A percentile compares a stretch with the other conserved stretches of the same genome.
phyloP scores from a whole-genome alignment of 2,329 filamentous ascomycete genomes.

The Cytospora schulzeri region DNA sequence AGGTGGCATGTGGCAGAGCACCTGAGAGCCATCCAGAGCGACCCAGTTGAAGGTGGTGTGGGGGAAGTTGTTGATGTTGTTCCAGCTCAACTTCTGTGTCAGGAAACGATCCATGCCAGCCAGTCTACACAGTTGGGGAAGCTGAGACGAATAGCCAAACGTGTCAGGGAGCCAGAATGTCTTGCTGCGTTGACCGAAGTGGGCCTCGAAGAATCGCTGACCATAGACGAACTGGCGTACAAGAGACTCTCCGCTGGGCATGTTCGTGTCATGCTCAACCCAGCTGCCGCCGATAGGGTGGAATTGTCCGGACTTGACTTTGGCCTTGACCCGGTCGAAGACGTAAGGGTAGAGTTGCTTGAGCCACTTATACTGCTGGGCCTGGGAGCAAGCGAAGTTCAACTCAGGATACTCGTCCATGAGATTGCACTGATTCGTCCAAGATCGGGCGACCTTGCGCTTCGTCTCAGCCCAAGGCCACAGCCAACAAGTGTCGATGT shows the following conservation, averaged over 20 bases:
- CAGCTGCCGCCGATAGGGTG: slow-evolving; percentile 96
- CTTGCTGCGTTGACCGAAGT: slow-evolving; percentile 83
- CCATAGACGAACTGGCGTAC: slow-evolving; percentile 94
- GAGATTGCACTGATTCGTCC: slow-evolving; percentile 94
- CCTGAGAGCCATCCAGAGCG: slow-evolving; percentile 89
- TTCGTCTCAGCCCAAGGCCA: slow-evolving; percentile 99
- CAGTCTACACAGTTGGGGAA: slow-evolving; percentile 89
- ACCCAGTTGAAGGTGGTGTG: slow-evolving; percentile 99
- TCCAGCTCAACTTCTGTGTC: slow-evolving; percentile 99
- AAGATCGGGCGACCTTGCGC: slow-evolving; percentile 91
- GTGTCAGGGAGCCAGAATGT: slow-evolving; percentile 99
- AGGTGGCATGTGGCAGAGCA: slow-evolving; percentile 96
- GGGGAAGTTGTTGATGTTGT: slow-evolving; percentile 99
- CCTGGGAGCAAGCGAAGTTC: slow-evolving; percentile 88
- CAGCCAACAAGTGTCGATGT: slow-evolving; percentile 98
- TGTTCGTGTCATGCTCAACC: slow-evolving; percentile 98
- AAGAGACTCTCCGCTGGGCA: slow-evolving; percentile 93
- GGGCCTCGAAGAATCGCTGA: slow-evolving; percentile 90
- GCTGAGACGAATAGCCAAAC: slow-evolving; percentile 93
- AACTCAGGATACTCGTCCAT: slow-evolving; percentile 95
- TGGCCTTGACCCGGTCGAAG: slow-evolving; percentile 86
- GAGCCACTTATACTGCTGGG: slow-evolving; percentile 98
- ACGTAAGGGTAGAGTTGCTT: slow-evolving; percentile 85
- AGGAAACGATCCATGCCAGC: slow-evolving; percentile 97
- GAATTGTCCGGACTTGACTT: slow-evolving; percentile 88